Base-by-base conservation (phyloP, 257 asterid genomes). In the Solanum etuberosum region DNA sequence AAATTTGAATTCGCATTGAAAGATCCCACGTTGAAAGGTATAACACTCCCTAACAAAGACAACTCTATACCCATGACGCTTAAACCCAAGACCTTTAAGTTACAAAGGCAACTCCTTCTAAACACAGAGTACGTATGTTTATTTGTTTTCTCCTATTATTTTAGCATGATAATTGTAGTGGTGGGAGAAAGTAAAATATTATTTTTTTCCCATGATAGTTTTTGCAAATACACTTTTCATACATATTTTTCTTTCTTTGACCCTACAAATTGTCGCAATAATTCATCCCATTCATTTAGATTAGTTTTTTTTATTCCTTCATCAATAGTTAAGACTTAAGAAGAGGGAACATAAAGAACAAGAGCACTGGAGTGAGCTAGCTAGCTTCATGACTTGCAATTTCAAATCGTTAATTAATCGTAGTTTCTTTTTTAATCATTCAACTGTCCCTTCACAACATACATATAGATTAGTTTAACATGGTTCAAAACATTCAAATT, bases 1-100 rank as follows among this genome's bases (percentile, higher is more conserved):
- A 20, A 54, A 54, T 3, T 6, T 0, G 3, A 18, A 54, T 54
- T 54, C 0, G 16, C 0, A 54, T 0, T 0, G 4, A 7, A 54
- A 54, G 6, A 1, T 54, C 2, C 4, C 0, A 54, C 0, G 2
- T 54, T 57, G 2, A 7, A 4, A 9, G 7, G 2, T 57, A 57
- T 32, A 71, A 71, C 0, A 18, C 2, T 54, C 9, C 4, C 0
- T 54, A 54, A 7, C 4, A 54, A 54, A 18, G 2, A 20, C 0
- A 0, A 54, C 0, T 54, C 7, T 20, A 54, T 54, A 6, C 0
- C 1, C 0, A n/a, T n/a, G n/a, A n/a, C n/a, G n/a, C n/a, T n/a
- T n/a, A n/a, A n/a, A n/a, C n/a, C n/a, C n/a, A n/a, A n/a, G n/a
- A n/a, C n/a, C n/a, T n/a, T n/a, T n/a, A n/a, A n/a, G n/a, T n/a